Evolutionary conservation across 2,329 filamentous ascomycete genomes (phyloP), one percentile per base, ranked within the genome.

Genomic region (Pseudogymnoascus sp.): DNA sequence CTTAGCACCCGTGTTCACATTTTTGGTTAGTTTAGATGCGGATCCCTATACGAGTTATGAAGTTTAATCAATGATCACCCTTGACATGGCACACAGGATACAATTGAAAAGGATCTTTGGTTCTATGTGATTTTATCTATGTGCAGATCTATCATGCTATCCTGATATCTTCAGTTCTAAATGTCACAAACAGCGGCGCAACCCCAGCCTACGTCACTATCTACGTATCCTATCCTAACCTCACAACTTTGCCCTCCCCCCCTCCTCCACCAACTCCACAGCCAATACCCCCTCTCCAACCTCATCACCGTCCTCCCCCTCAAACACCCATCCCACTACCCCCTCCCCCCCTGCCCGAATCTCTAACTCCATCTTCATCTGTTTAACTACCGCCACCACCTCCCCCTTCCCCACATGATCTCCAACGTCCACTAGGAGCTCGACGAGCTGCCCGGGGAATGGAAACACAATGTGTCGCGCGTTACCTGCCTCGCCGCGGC

Each of bases 311-410:
- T 68, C 69, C 12, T 70, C 67, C 5, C 67, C 69, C 45, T 68
- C 68, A 65, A 67, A 71, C 8, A 68, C 63, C 69, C 69, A 71
- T 1, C 38, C 38, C 14, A 70, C 66, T n/a, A 11, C 63, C 6
- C 69, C 68, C 11, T 66, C 68, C 58, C 60, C 65, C 12, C 38
- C 58, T 2, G 66, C 63, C 19, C 85, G 72, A 2, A 88, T 79
- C 67, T 87, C 85, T n/a, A 87, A 72, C 66, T 88, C 85, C 84
- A 87, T 88, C 72, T 87, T 87, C 84, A 87, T 87, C 72, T 87
- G 84, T 71, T 82, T 82, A 19, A 87, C 79, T 16, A 87, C 82
- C 6, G 75, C 81, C 66, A 87, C 74, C 0, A 81, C 73, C 39
- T 86, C 79, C 1, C 82, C 82, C 64, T 80, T 74, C 19, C 70